Evolutionary conservation across 305 asterid species (phyloP), one percentile per base, ranked within the genome.

Genomic region (Fraxinus paxiana): DNA sequence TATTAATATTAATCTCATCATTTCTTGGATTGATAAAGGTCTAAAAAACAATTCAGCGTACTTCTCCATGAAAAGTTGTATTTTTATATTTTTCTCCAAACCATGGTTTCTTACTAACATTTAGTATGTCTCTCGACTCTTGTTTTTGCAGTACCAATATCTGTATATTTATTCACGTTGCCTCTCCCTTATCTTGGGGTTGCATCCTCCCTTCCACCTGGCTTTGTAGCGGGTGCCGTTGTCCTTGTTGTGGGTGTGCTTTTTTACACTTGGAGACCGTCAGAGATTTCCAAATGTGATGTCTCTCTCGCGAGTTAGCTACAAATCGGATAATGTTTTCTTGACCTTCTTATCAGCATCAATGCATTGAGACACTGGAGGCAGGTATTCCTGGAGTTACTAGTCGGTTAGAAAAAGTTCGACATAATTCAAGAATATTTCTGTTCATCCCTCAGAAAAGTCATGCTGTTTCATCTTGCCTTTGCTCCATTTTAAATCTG

Each of bases 151-250:
- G 99, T 96, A 76, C 98, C 99, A 5, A 82, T 96, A 83, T 85
- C 99, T 0, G 97, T 96, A 61, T 91, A 87, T 84, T 75, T 96
- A 76, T 96, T 94, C 92, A 96, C 99, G 31, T 82, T 94, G 83
- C 98, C 99, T 1, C 82, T 96, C 84, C 99, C 99, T 56, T 94
- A 92, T 88, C 92, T 94, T 37, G 98, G 96, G 18, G 94, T 86
- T 1, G 92, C 93, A 8, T 92, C 99, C 63, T 82, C 94, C 83
- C 97, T 96, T 69, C 99, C 99, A 69, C 92, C 93, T 1, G 96
- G 99, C 51, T 96, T 96, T 83, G 86, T 94, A 74, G 89, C 88
- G 10, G 99, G 99, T 7, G 92, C 92, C 77, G 38, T 87, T 56
- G 78, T 93, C 79, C 97, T 94, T 30, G 87, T 88, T 18, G 73